Conservation (phyloP, 441 rosid species). For the Geranium incanum region DNA sequence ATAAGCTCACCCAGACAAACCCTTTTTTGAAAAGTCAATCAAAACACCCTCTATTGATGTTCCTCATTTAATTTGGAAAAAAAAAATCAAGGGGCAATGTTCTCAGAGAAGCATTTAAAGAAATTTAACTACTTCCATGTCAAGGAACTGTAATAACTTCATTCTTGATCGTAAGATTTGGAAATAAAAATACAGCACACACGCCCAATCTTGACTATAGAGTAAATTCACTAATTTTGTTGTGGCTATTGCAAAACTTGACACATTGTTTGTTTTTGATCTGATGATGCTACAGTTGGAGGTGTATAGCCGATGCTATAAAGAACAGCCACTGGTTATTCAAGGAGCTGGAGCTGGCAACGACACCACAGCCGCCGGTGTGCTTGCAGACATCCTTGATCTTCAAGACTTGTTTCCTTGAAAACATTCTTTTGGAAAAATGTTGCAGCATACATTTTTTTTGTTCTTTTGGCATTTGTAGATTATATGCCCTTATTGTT, state of each 20-base stretch:
- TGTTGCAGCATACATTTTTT: no score
- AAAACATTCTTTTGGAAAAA: slow-evolving; percentile 1
- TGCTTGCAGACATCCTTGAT: slow-evolving; percentile 83
- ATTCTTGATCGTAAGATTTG: neutral
- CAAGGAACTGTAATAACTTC: neutral
- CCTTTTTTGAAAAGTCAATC: neutral
- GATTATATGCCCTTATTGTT: no score
- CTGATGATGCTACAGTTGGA: slow-evolving; percentile 20
- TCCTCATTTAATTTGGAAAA: neutral
- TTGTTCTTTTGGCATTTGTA: no score
- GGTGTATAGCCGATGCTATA: slow-evolving; percentile 35
- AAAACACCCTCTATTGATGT: neutral
- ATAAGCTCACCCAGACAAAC: neutral
- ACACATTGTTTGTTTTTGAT: no score
- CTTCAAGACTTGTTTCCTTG: slow-evolving; percentile 70
- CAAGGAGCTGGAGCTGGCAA: slow-evolving; percentile 99
- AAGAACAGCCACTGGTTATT: slow-evolving; percentile 70
- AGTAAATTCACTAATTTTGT: neutral
- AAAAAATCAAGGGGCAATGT: neutral
- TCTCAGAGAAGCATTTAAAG: neutral
- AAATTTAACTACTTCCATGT: neutral
- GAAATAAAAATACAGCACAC: no score
- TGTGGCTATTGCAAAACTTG: no score
- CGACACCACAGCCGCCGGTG: slow-evolving; percentile 89
- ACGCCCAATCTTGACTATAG: neutral